phyloP scores from a whole-genome alignment of 768 basidiomycete genomes.

The Macrolepiota albuminosa region DNA sequence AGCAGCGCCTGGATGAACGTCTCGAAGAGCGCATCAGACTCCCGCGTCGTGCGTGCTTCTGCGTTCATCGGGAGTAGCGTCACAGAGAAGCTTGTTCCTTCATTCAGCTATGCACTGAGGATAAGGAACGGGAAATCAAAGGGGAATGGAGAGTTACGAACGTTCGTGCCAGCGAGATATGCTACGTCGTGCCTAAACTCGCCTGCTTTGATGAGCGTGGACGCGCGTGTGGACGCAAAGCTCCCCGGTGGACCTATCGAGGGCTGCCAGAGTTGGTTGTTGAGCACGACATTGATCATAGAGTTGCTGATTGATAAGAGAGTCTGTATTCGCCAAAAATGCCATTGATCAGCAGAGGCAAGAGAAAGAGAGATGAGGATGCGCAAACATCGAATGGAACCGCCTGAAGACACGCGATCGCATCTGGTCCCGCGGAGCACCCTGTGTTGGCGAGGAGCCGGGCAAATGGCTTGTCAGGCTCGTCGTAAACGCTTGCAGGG shows the following conservation, averaged over 20 bases:
- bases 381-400: constrained; percentile 38
- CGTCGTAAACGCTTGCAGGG: constrained; percentile 40
- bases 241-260: constrained; percentile 48
- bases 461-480: constrained; percentile 45
- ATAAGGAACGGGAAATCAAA: background rate
- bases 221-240: constrained; percentile 41
- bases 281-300: constrained; percentile 42
- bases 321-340: constrained; percentile 25
- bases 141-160: constrained; percentile 17
- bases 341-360: background rate
- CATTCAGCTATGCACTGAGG: constrained; percentile 3
- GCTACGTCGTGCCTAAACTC: constrained; percentile 47
- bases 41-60: constrained; percentile 27
- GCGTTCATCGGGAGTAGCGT: constrained; percentile 43
- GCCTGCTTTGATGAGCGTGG: constrained; percentile 37
- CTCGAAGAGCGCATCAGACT: constrained; percentile 40
- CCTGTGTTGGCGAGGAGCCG: constrained; percentile 41
- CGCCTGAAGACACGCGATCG: constrained; percentile 38
- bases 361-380: background rate
- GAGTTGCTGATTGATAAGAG: constrained; percentile 42
- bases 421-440: constrained; percentile 42
- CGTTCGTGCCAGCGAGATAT: constrained; percentile 52
- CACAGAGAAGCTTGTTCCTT: constrained; percentile 40
- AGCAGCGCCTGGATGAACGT: constrained; percentile 42
- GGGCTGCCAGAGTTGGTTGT: constrained; percentile 55